Base-by-base conservation (phyloP, 306 rosid genomes). In the Mucuna pruriens region DNA sequence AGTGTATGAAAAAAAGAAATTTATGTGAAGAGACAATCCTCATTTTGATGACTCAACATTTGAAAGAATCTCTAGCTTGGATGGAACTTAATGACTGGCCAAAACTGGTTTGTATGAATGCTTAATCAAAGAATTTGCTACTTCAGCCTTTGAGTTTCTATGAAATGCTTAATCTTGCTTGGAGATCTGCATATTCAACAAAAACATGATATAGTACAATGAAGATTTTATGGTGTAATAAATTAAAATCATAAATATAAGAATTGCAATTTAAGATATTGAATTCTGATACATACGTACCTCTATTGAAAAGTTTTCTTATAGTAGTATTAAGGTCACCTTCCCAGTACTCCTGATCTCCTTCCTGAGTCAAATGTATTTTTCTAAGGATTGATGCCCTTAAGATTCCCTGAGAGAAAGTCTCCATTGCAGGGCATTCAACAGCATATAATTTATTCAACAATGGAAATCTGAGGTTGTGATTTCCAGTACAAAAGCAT, bases 381-480 rank as follows among this genome's bases (percentile, higher is more conserved):
- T 6, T 79, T 78, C 87, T 65, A 16, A 84, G 87, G 33, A 79
- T 79, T 17, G 87, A 84, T 26, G 84, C 81, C 61, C 84, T 74
- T 46, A 79, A 74, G 66, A 84, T 74, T 65, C 87, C 84, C 8
- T 46, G 17, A 25, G 81, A 79, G 60, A 84, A 84, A 54, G 84
- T 84, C 61, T 73, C 84, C 87, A 84, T 73, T 79, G 48, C 26
- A 74, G 81, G 81, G 58, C 87, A 84, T 46, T 78, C 84, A 64
- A 84, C 86, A 40, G 34, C 71, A 65, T 78, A 65, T 34, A 84
- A 33, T 25, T 44, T 58, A 65, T 55, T 84, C 72, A 84, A 73
- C 7, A 52, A 54, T 54, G 86, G 86, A 57, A 84, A 84, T 73
- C 86, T 84, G 64, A 84, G 74, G 73, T 84, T 64, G 77, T 78